Percentiles rank a stretch among this genome's conserved stretches.
These are phyloP conservation scores for Plasmodium knowlesi DNA, from an alignment of 169 alveolate genomes.

Conservation along the genomic window DNA sequence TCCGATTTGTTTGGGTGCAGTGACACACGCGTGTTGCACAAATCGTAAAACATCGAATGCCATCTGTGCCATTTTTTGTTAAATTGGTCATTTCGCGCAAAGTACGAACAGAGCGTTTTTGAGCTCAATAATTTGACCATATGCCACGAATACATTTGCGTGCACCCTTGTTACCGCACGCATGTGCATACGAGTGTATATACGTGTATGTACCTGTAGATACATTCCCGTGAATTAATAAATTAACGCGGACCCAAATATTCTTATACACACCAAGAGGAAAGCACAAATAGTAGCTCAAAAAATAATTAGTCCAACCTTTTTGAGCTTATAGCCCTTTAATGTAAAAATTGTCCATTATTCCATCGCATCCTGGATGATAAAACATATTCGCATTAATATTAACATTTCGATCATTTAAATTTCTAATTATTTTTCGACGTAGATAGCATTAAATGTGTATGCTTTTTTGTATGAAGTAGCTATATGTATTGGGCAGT, in stretches of 20 bases:
- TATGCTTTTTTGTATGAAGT: not conserved
- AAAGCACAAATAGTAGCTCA: not conserved
- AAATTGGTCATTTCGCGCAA: not conserved
- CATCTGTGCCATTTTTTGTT: not conserved
- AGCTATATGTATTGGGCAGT: not conserved
- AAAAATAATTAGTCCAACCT: not conserved
- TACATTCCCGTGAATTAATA: not conserved
- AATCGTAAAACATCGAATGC: not conserved
- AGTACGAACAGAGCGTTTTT: not conserved
- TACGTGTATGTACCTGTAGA: not conserved
- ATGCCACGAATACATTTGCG: not conserved
- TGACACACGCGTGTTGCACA: not conserved
- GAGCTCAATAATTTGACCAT: not conserved
- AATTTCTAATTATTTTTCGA: not conserved
- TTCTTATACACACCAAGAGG: not conserved
- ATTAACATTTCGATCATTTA: not conserved
- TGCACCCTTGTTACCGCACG: not conserved
- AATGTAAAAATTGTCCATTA: not conserved
- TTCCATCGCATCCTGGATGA: not conserved
- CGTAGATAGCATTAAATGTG: not conserved
- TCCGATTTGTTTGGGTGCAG: not conserved
- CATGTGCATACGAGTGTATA: not conserved
- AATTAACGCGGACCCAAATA: not conserved
- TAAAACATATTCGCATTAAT: not conserved
- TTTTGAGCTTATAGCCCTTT: not conserved